These are phyloP conservation scores for Spergularia azorica DNA, from an alignment of 179 eudicot species.

Conservation along the genomic window DNA sequence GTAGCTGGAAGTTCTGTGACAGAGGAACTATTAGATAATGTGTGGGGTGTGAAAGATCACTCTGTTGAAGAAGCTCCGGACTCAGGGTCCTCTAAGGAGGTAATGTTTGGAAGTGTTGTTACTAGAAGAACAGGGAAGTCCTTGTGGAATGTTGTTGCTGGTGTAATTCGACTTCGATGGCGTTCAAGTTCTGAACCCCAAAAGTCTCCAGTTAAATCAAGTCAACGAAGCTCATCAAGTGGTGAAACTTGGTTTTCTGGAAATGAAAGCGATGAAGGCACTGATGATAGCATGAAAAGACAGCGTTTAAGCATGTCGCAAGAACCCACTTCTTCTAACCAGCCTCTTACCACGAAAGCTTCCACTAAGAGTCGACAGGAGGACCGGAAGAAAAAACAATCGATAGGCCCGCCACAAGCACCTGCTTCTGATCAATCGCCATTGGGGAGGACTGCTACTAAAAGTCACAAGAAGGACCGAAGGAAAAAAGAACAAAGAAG, in stretches of 20 bases:
- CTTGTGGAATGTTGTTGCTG: conserved; percentile 59
- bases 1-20: conserved; percentile 46
- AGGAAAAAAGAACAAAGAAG: conserved; percentile 32
- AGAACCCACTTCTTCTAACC: conserved; percentile 27
- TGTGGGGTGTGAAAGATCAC: conserved; percentile 58
- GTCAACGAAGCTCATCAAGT: conserved; percentile 50
- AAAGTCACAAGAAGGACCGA: conserved; percentile 30
- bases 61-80: conserved; percentile 38
- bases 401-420: conserved; percentile 20
- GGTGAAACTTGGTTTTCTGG: conserved; percentile 74
- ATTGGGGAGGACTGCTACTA: conserved; percentile 18
- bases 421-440: conserved; percentile 28
- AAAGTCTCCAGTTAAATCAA: conserved; percentile 47
- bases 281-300: conserved; percentile 33
- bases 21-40: conserved; percentile 62
- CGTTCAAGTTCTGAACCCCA: conserved; percentile 47
- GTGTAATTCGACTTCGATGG: conserved; percentile 67
- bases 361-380: conserved; percentile 29
- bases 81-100: conserved; percentile 34
- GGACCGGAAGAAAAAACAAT: conserved; percentile 21
- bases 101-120: conserved; percentile 32
- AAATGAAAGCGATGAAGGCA: conserved; percentile 57
- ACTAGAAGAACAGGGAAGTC: conserved; percentile 69
- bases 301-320: conserved; percentile 28
- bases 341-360: conserved; percentile 12